Evolutionary conservation across 495 filamentous ascomycete genomes (phyloP).

Genomic region (Friedmanniomyces endolithicus): DNA sequence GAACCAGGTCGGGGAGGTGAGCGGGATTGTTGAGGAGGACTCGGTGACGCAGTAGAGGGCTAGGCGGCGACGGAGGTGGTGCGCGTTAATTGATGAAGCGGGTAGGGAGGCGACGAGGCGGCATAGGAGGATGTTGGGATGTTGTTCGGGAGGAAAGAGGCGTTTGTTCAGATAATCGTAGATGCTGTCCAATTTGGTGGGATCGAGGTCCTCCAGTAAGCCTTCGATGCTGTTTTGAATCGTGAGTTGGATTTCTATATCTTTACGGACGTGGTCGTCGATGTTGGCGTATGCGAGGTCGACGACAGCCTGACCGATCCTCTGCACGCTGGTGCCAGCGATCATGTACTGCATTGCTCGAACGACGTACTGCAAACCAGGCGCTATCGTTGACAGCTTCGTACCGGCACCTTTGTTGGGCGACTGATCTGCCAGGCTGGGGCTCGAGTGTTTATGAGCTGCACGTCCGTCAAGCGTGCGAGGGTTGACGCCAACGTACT

Average conservation of each 20-base stretch:
- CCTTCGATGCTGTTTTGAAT: constrained; percentile 5
- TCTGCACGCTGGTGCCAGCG: not conserved
- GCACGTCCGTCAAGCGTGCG: not conserved
- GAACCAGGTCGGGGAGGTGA: not conserved
- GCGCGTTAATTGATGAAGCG: not conserved
- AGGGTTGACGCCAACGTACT: not conserved
- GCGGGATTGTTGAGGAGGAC: not conserved
- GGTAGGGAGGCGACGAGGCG: constrained; percentile 9
- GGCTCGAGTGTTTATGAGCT: not conserved
- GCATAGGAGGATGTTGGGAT: not conserved
- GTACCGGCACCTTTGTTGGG: not conserved
- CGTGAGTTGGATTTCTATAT: not conserved
- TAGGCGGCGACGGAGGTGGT: constrained; percentile 7
- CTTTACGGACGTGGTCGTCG: constrained; percentile 1
- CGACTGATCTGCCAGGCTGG: not conserved
- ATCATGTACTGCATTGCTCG: not conserved
- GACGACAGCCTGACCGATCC: not conserved
- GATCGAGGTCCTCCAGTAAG: not conserved
- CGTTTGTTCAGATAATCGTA: not conserved
- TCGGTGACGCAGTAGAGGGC: constrained; percentile 1
- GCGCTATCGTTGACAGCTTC: not conserved
- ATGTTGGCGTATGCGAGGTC: constrained; percentile 1
- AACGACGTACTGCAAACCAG: not conserved
- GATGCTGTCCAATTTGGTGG: not conserved
- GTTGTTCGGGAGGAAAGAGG: not conserved